phyloP scores from a whole-genome alignment of 352 stramenopile species.

The Phytophthora megakarya region DNA sequence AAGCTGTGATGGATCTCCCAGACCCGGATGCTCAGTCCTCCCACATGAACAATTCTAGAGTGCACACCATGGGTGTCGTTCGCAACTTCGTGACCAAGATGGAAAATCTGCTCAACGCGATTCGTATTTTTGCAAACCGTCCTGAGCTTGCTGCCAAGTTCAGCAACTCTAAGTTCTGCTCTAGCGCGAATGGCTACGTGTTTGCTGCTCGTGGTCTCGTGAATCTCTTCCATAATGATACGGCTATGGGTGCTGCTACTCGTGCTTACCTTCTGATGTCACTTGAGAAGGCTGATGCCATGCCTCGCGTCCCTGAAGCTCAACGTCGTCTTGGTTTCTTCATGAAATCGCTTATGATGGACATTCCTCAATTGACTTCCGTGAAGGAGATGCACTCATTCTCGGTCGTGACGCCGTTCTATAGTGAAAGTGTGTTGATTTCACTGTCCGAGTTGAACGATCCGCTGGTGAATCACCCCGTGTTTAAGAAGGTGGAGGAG shows the following conservation, averaged over 20 bases:
- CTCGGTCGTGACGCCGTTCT: constrained; percentile 81
- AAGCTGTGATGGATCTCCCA: constrained; percentile 74
- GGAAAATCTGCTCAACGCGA: constrained; percentile 65
- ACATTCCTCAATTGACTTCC: constrained; percentile 70
- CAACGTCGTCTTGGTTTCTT: constrained; percentile 82
- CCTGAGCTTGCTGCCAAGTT: constrained; percentile 69
- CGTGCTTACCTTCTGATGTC: constrained; percentile 75
- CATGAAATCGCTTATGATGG: constrained; percentile 81
- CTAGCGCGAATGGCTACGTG: constrained; percentile 77
- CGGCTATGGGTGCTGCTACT: constrained; percentile 77
- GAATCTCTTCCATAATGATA: constrained; percentile 79
- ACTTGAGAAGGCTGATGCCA: constrained; percentile 68
- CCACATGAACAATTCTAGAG: constrained; percentile 53
- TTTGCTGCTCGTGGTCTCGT: constrained; percentile 74
- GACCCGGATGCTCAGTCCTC: constrained; percentile 60
- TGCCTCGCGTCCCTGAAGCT: constrained; percentile 72
- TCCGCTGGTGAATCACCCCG: constrained; percentile 69
- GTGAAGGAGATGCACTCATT: constrained; percentile 87
- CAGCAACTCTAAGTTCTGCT: constrained; percentile 77
- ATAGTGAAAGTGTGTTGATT: constrained; percentile 73
- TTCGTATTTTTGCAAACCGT: constrained; percentile 57
- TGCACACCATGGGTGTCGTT: constrained; percentile 76
- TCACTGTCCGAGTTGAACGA: constrained; percentile 70
- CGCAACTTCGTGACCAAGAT: constrained; percentile 81
- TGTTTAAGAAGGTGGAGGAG: constrained; percentile 78